Evolutionary conservation across 2,329 filamentous ascomycete species (phyloP).

Genomic region (Stagonosporopsis chrysanthemi): DNA sequence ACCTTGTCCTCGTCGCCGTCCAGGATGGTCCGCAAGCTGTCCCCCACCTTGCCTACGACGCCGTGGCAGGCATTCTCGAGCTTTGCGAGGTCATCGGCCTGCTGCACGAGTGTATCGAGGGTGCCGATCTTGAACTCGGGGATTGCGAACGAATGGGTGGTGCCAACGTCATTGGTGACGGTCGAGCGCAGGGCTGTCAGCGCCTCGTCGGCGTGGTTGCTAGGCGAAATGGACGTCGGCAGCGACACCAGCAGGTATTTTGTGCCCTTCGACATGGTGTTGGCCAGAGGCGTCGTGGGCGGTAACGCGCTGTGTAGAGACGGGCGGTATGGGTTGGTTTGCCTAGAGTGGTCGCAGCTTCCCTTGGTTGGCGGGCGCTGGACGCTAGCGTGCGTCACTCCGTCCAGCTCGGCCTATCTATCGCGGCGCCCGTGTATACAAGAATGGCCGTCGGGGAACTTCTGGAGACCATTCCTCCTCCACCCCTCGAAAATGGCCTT

Average conservation of each 20-base stretch:
- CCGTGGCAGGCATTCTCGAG: slow-evolving; percentile 79
- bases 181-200: slow-evolving; percentile 76
- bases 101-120: slow-evolving; percentile 90
- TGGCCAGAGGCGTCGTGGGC: slow-evolving; percentile 23
- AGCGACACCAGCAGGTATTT: slow-evolving; percentile 91
- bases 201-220: slow-evolving; percentile 81
- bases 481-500: slow-evolving; percentile 40
- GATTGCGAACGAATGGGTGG: slow-evolving; percentile 78
- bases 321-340: slow-evolving; percentile 26
- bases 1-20: slow-evolving; percentile 85
- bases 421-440: slow-evolving; percentile 21
- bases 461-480: slow-evolving; percentile 16
- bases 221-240: slow-evolving; percentile 84
- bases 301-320: slow-evolving; percentile 23
- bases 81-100: slow-evolving; percentile 94
- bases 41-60: slow-evolving; percentile 86
- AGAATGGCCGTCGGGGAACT: slow-evolving; percentile 19
- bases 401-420: neutral
- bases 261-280: slow-evolving; percentile 53
- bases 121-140: slow-evolving; percentile 98
- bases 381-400: slow-evolving; percentile 1
- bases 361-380: slow-evolving; percentile 6
- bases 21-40: slow-evolving; percentile 82
- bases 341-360: slow-evolving; percentile 24
- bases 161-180: slow-evolving; percentile 76